A percentile compares a stretch with the other conserved stretches of the same genome.
Conservation (phyloP, 1,139 yeast genomes). For the Pneumocystis carinii region DNA sequence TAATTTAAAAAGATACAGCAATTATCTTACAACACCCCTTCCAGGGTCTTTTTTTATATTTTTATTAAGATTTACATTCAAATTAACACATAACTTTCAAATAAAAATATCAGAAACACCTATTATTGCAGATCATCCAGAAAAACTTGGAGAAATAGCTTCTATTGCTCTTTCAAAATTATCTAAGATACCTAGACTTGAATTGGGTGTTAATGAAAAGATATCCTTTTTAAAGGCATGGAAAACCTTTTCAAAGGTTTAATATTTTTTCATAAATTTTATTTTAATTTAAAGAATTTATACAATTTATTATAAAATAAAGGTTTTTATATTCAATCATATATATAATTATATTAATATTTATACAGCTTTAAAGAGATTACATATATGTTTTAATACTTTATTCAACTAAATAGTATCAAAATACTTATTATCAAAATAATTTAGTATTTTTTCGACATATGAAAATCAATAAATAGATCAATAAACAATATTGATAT, state of each 20-base stretch:
- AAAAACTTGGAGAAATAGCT: not conserved
- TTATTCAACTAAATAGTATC: too few species aligned
- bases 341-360: too few species aligned
- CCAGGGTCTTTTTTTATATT: slow-evolving; percentile 5
- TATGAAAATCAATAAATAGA: too few species aligned
- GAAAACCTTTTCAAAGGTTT: not conserved
- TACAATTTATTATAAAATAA: too few species aligned
- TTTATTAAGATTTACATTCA: slow-evolving; percentile 5
- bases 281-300: too few species aligned
- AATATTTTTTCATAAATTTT: not conserved
- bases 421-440: not conserved
- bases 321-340: not conserved
- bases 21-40: slow-evolving; percentile 7
- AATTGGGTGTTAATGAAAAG: slow-evolving; percentile 6
- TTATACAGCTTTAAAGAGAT: not conserved
- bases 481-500: too few species aligned
- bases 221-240: slow-evolving; percentile 5
- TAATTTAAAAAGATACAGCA: not conserved
- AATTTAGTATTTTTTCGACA: not conserved
- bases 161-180: slow-evolving; percentile 2
- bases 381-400: not conserved
- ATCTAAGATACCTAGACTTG: slow-evolving; percentile 6
- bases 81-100: slow-evolving; percentile 3
- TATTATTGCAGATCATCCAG: slow-evolving; percentile 4
- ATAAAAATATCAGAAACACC: slow-evolving; percentile 3